Conservation (phyloP, 495 filamentous ascomycete genomes). For the Eremomyces bilateralis region DNA sequence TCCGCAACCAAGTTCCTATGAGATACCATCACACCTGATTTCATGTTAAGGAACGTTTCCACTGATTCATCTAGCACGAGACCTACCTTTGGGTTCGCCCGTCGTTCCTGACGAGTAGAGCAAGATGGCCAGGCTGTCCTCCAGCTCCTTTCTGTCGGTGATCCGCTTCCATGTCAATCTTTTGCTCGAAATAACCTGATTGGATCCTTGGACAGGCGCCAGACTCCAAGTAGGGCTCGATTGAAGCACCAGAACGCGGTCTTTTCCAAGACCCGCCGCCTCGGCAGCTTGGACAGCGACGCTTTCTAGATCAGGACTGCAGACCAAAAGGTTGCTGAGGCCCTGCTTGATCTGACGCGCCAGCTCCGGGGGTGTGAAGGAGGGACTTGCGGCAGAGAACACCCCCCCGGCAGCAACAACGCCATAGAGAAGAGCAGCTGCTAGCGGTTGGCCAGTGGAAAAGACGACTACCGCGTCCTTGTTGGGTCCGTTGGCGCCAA, state of each 20-base stretch:
- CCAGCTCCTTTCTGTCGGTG: slow-evolving; percentile 21
- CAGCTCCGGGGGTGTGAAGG: slow-evolving; percentile 23
- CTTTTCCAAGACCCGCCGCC: slow-evolving; percentile 5
- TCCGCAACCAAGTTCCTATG: slow-evolving; percentile 19
- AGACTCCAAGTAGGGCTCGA: slow-evolving; percentile 8
- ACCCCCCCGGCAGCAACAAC: slow-evolving; percentile 29
- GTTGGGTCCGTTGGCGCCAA: slow-evolving; percentile 24
- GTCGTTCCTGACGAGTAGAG: slow-evolving; percentile 22
- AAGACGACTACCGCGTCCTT: slow-evolving; percentile 30
- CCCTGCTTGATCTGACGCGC: slow-evolving; percentile 21
- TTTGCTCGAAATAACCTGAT: slow-evolving; percentile 8
- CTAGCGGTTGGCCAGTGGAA: slow-evolving; percentile 26
- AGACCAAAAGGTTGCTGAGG: slow-evolving; percentile 8
- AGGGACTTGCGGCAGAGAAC: slow-evolving; percentile 23
- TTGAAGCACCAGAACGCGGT: slow-evolving; percentile 9
- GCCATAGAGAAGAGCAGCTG: slow-evolving; percentile 26
- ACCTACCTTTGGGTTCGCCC: slow-evolving; percentile 19
- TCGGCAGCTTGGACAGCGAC: slow-evolving; percentile 10
- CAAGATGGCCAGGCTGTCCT: slow-evolving; percentile 14
- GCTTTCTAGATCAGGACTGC: slow-evolving; percentile 8
- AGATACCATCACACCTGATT: slow-evolving; percentile 18
- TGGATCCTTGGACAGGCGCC: slow-evolving; percentile 2
- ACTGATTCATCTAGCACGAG: background rate
- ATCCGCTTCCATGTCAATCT: slow-evolving; percentile 24
- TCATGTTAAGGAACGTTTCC: background rate